phyloP scores from a whole-genome alignment of 2,329 filamentous ascomycete species.

The Didymosphaeria variabile region DNA sequence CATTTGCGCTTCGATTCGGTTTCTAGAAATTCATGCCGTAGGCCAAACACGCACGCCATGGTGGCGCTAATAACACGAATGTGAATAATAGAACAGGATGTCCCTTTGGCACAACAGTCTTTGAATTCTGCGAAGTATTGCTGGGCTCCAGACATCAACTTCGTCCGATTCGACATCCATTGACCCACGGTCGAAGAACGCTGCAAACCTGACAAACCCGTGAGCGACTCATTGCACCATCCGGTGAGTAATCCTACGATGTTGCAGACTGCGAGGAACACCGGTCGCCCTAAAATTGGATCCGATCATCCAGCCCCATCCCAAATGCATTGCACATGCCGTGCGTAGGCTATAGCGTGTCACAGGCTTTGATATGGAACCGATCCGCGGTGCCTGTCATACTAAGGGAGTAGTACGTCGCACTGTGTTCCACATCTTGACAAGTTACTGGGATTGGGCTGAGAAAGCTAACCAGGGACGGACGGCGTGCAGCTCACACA shows the following conservation, averaged over 20 bases:
- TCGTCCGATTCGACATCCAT: too few relatives aligned
- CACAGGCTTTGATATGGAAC: background rate
- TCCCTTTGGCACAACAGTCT: background rate
- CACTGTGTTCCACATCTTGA: slow-evolving; percentile 1
- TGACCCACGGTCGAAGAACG: too few relatives aligned
- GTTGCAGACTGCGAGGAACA: too few relatives aligned
- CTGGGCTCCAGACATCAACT: too few relatives aligned
- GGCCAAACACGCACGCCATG: background rate
- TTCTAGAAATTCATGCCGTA: background rate
- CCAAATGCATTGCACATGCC: background rate
- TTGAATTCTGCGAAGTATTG: background rate
- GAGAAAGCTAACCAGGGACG: background rate
- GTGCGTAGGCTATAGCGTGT: background rate
- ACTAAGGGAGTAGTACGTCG: background rate
- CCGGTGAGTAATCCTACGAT: too few relatives aligned
- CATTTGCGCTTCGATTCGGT: background rate
- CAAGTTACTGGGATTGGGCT: background rate
- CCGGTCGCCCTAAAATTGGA: too few relatives aligned
- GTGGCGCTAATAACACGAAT: background rate
- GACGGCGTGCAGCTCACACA: background rate
- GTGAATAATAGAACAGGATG: background rate
- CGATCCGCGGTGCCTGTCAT: background rate
- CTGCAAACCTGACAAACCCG: too few relatives aligned
- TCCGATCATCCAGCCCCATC: background rate
- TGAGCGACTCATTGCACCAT: too few relatives aligned